Base-by-base conservation (phyloP, 1,284 basidiomycete species). In the Malassezia yamatoensis region DNA sequence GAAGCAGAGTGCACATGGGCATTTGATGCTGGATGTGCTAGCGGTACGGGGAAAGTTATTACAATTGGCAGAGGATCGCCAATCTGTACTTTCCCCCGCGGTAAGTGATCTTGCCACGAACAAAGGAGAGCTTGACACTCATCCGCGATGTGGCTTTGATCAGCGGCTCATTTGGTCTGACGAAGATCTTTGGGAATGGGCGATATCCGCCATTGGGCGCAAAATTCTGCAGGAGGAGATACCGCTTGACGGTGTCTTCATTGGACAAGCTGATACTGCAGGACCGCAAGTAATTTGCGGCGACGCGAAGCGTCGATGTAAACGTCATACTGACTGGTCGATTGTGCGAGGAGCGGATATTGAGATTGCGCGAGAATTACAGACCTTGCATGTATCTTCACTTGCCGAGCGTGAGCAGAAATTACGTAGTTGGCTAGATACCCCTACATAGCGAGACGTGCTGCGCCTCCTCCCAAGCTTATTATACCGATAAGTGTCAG, bases 321-420 rank as follows among this genome's bases (percentile, higher is more conserved):
- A 59, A 44, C 54, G 55, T 13, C 63, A 65, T 33, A 46, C 51
- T 21, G 63, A 63, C 55, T 65, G 63, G 63, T 51, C 47, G 21
- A 49, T 57, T 16, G 48, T 64, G 32, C 53, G 59, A 9, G 55
- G 49, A 9, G 59, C 62, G n/a, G 63, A 64, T 20, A 37, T 59
- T 8, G 62, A 65, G 13, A 42, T 61, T 32, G 45, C 59, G 33
- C 53, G 58, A 36, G 62, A 65, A 29, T 33, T 54, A 16, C 58
- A 60, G 42, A 49, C 54, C 11, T 11, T 24, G 15, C 41, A 47
- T 15, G 24, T 56, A 12, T 52, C 49, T 12, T 35, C 51, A 32
- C 51, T 58, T 8, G 45, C 55, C 10, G 55, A 58, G 36, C 51
- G 50, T 15, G 34, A 46, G 16, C 48, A 58, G 49, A 15, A 38